A percentile compares a stretch with the other conserved stretches of the same genome.
Conservation (phyloP, 2,329 filamentous ascomycete species). For the Metarhizium sp. region DNA sequence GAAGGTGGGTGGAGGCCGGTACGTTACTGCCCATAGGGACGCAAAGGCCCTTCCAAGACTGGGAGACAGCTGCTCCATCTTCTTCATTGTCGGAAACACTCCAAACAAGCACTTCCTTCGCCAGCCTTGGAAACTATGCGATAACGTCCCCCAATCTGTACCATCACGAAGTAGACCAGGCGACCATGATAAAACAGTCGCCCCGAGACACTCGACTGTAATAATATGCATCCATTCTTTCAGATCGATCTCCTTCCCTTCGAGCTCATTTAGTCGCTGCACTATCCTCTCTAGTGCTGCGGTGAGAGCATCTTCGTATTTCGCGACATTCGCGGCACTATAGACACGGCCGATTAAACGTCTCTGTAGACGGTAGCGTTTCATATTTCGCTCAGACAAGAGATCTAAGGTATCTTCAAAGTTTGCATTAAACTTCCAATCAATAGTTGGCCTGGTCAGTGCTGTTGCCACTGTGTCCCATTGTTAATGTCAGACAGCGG, state of each 20-base stretch:
- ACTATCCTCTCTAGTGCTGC: constrained; percentile 26
- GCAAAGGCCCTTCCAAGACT: constrained; percentile 29
- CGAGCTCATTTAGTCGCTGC: constrained; percentile 23
- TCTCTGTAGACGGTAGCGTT: constrained; percentile 38
- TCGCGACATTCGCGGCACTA: constrained; percentile 30
- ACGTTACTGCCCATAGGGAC: constrained; percentile 34
- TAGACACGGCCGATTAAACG: constrained; percentile 41
- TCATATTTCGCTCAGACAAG: constrained; percentile 36
- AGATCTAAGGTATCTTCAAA: constrained; percentile 39
- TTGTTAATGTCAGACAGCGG: neutral
- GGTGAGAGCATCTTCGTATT: constrained; percentile 32
- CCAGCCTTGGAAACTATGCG: constrained; percentile 40
- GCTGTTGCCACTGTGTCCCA: constrained; percentile 28
- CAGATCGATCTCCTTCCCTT: constrained; percentile 33
- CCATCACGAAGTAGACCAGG: constrained; percentile 34
- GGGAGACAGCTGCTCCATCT: constrained; percentile 28
- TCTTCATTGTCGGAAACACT: constrained; percentile 33
- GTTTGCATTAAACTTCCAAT: constrained; percentile 25
- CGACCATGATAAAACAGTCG: constrained; percentile 42
- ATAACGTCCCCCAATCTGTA: constrained; percentile 37
- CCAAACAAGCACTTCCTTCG: constrained; percentile 43
- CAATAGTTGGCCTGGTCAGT: constrained; percentile 15
- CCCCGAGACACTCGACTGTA: constrained; percentile 40
- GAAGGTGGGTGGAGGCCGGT: constrained; percentile 32
- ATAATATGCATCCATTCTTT: constrained; percentile 50